Conservation (phyloP, 176 grass and related monocot genomes). For the Carex pumila region DNA sequence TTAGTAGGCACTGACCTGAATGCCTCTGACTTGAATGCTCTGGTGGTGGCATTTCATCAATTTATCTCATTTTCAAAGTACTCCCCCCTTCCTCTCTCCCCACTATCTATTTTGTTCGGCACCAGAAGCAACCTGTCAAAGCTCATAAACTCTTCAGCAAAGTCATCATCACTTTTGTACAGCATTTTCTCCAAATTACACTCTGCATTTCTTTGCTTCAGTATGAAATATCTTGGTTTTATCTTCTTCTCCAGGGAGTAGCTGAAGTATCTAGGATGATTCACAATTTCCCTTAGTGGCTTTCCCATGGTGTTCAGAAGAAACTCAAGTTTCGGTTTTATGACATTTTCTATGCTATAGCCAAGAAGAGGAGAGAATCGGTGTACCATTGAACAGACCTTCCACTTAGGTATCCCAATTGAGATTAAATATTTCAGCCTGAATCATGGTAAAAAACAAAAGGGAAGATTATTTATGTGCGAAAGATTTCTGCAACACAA, state of each 20-base stretch:
- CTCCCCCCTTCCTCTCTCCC: conserved; percentile 14
- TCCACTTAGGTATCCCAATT: conserved; percentile 52
- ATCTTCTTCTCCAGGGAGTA: conserved; percentile 78
- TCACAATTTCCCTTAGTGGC: conserved; percentile 55
- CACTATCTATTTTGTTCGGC: conserved; percentile 2
- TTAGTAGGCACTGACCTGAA: not conserved
- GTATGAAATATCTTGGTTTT: conserved; percentile 51
- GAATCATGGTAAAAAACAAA: conserved; percentile 13
- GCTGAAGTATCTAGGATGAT: conserved; percentile 88
- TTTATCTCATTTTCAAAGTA: not conserved
- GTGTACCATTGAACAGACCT: conserved; percentile 77
- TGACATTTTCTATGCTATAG: conserved; percentile 57
- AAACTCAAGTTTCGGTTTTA: conserved; percentile 84
- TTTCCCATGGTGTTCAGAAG: conserved; percentile 63
- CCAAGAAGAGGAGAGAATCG: conserved; percentile 85
- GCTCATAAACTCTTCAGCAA: conserved; percentile 64
- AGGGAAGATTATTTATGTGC: not conserved
- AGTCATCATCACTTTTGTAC: conserved; percentile 61
- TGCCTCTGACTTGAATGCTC: not conserved
- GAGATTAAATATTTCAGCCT: conserved; percentile 62
- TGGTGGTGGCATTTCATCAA: not conserved
- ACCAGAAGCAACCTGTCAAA: conserved; percentile 32
- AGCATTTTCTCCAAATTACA: conserved; percentile 80
- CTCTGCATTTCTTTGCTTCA: conserved; percentile 46
- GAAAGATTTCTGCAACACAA: not conserved